Conservation (phyloP, 495 filamentous ascomycete species). For the Lichina pygmaea region DNA sequence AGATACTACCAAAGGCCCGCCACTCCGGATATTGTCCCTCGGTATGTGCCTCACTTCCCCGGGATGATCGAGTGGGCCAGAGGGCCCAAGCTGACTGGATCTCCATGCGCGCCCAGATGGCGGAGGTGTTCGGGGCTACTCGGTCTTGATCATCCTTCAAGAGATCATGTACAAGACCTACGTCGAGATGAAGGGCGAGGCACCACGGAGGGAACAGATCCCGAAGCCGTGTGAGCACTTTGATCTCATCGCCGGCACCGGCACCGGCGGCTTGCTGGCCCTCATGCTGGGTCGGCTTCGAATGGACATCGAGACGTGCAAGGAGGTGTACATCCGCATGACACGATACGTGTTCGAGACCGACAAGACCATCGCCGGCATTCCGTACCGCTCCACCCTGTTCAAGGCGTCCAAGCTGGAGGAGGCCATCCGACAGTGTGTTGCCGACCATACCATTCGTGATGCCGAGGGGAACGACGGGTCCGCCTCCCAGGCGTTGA, state of each 20-base stretch:
- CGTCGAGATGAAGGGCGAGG: constrained; percentile 59
- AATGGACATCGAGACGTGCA: constrained; percentile 83
- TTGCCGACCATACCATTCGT: constrained; percentile 59
- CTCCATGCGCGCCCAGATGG: constrained; percentile 33
- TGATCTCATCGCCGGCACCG: constrained; percentile 83
- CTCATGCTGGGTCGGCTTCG: constrained; percentile 86
- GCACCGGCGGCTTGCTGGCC: constrained; percentile 84
- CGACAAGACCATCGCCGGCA: constrained; percentile 87
- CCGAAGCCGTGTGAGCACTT: constrained; percentile 97
- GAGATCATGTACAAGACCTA: constrained; percentile 89
- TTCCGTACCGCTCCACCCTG: constrained; percentile 74
- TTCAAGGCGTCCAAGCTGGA: constrained; percentile 94
- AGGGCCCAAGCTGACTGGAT: not conserved
- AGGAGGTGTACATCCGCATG: constrained; percentile 82
- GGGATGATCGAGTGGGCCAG: not conserved
- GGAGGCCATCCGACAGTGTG: constrained; percentile 75
- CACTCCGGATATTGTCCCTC: constrained; percentile 69
- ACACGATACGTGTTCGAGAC: constrained; percentile 89
- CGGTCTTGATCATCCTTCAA: constrained; percentile 82
- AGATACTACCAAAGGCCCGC: constrained; percentile 86
- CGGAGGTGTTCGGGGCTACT: constrained; percentile 89
- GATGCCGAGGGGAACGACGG: constrained; percentile 56
- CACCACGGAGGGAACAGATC: constrained; percentile 62
- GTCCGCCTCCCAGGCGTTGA: not conserved
- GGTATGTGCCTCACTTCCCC: constrained; percentile 23